These are phyloP conservation scores for Papiliotrema laurentii DNA, from an alignment of 1,284 basidiomycete genomes.

Conservation along the genomic window DNA sequence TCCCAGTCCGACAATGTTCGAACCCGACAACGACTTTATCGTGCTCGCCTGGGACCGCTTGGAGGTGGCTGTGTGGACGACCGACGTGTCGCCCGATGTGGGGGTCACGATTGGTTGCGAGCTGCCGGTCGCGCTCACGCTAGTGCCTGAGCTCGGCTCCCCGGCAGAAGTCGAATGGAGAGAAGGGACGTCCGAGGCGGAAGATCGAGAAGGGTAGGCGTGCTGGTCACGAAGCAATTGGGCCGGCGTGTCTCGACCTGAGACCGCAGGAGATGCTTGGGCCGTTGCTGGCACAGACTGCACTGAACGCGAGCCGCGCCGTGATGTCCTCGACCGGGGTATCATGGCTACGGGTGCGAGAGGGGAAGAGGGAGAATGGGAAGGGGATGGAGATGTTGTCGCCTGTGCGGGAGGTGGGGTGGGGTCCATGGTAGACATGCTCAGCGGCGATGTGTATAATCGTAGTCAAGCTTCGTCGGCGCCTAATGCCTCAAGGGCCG, in stretches of 20 bases:
- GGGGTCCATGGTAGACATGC: too few relatives aligned
- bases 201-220: not conserved
- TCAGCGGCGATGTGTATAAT: too few relatives aligned
- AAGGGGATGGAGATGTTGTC: too few relatives aligned
- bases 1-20: not conserved
- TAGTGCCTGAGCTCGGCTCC: not conserved
- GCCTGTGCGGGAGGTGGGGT: too few relatives aligned
- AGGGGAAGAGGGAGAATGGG: too few relatives aligned
- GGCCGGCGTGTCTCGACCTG: not conserved
- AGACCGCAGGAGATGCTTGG: not conserved
- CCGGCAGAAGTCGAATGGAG: too few relatives aligned
- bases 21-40: not conserved
- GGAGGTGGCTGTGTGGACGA: not conserved
- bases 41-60: not conserved
- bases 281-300: not conserved
- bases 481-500: too few relatives aligned
- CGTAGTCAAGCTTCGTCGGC: too few relatives aligned
- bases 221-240: not conserved
- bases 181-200: too few relatives aligned
- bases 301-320: not conserved
- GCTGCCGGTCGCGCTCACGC: not conserved
- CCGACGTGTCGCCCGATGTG: not conserved
- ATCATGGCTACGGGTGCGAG: constrained; percentile 1
- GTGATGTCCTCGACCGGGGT: not conserved
- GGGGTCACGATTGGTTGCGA: not conserved